Evolutionary conservation across 306 rosid genomes (phyloP), one percentile per base, ranked within the genome.

Genomic region (Cajanus cajan): DNA sequence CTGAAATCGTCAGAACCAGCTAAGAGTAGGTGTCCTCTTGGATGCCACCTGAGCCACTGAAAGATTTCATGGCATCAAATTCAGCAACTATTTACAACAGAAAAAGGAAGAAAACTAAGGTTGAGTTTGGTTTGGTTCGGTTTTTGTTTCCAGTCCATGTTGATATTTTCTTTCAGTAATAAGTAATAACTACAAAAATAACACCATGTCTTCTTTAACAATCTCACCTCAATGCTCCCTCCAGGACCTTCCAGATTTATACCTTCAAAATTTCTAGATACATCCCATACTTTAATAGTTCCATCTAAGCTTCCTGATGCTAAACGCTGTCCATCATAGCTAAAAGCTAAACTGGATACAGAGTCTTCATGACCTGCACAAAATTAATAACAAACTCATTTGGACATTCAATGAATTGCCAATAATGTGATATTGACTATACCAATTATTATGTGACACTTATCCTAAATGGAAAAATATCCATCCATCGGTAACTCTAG

Each of bases 21-120:
- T 79, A 95, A 80, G 68, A 95, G 86, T 55, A 89, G 31, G 79
- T 89, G 92, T 68, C 96, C 98, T 80, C 87, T 90, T 24, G 99
- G 98, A 87, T 95, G 96, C 99, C 99, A 95, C 79, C 82, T 84
- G 43, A 95, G 84, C 99, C 99, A 95, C 99, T 95, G 85, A 78
- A 76, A 86, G 77, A 52, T 68, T 76, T 83, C 57, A 82, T 11
- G 16, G 39, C 19, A 86, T 80, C 22, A 41, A 71, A 78, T 54
- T 64, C 13, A 67, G 79, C 8, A 78, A 78, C 52, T 34, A 62
- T 34, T 5, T 19, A 57, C 15, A n/a, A 43, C 15, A 80, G 13
- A 45, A 36, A 9, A 75, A 10, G 15, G 39, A 52, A 68, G 54
- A 83, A 14, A 67, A 22, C 3, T 41, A 44, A 44, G 22, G 55